These are phyloP conservation scores for Mycena rosella DNA, from an alignment of 768 basidiomycete genomes.

Conservation along the genomic window DNA sequence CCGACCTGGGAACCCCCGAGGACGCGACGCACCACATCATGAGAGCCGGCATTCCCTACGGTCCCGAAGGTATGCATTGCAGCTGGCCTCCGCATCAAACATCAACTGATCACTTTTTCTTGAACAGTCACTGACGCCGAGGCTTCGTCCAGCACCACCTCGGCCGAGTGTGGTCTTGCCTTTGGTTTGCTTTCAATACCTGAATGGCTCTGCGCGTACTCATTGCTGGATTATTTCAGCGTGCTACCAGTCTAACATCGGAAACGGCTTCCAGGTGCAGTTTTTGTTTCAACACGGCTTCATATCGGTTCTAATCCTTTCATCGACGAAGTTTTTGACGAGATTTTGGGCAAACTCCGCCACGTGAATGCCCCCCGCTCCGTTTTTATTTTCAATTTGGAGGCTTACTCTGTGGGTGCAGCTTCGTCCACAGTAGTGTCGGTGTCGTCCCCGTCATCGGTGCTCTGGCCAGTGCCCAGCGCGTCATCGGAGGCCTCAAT, in stretches of 20 bases:
- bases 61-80: constrained; percentile 35
- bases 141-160: constrained; percentile 17
- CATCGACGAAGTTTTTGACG: constrained; percentile 36
- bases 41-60: constrained; percentile 51
- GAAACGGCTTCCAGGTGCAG: constrained; percentile 35
- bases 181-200: constrained; percentile 24
- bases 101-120: background rate
- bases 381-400: background rate
- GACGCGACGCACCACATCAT: constrained; percentile 40
- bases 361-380: too few species aligned
- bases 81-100: background rate
- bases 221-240: too few species aligned
- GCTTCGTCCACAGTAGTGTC: constrained; percentile 16
- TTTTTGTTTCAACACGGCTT: too few species aligned
- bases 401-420: background rate
- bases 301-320: too few species aligned
- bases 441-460: constrained; percentile 19
- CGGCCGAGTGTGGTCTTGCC: constrained; percentile 32
- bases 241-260: constrained; percentile 35
- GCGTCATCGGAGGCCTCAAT: constrained; percentile 25
- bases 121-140: constrained; percentile 23
- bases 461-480: constrained; percentile 10
- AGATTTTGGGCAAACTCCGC: constrained; percentile 30
- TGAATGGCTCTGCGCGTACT: background rate
- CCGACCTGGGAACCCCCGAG: constrained; percentile 29